Evolutionary conservation across 352 stramenopile genomes (phyloP), one percentile per base, ranked within the genome.

Genomic region (Phytophthora sp.): DNA sequence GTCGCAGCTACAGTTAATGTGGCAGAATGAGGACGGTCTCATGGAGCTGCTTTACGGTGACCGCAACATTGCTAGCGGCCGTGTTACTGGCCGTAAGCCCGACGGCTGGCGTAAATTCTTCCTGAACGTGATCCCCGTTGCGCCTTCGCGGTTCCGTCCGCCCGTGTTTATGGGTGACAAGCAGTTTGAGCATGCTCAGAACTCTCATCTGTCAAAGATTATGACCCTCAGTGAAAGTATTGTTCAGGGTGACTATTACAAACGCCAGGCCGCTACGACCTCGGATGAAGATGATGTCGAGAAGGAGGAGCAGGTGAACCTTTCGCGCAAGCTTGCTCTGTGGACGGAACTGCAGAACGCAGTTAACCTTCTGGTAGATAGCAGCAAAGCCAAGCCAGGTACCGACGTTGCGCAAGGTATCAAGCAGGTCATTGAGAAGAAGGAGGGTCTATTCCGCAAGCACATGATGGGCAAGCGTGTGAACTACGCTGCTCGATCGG

Each of bases 401-500:
- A 74, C 72, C 6, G 86, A 96, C 31, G 78, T 88, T 11, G 76
- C 84, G 2, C 86, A 90, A 46, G 97, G 97, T 54, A 99, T 99
- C 67, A 92, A 97, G 45, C 97, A 99, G 77, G 71, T 99, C 41
- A 96, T 99, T 49, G 98, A 99, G 81, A 98, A 99, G 77, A 99
- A 99, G 77, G 97, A 99, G 77, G 98, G 98, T 65, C 88, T 99
- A 11, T 99, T 99, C 79, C 96, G 98, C 35, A 99, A 99, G 79
- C 84, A 96, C 69, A 96, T 97, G 89, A 96, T 96, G 89, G 98
- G 98, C 46, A 99, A 99, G 84, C 97, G 98, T 64, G 98, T 99
- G 20, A 99, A 99, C 82, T 99, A 98, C 79, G 96, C 97, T 0
- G 99, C 98, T 61, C 94, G 98, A 7, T 99, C 96, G 11, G 98